phyloP scores from a whole-genome alignment of 2,329 filamentous ascomycete species.

The Claviceps africana region DNA sequence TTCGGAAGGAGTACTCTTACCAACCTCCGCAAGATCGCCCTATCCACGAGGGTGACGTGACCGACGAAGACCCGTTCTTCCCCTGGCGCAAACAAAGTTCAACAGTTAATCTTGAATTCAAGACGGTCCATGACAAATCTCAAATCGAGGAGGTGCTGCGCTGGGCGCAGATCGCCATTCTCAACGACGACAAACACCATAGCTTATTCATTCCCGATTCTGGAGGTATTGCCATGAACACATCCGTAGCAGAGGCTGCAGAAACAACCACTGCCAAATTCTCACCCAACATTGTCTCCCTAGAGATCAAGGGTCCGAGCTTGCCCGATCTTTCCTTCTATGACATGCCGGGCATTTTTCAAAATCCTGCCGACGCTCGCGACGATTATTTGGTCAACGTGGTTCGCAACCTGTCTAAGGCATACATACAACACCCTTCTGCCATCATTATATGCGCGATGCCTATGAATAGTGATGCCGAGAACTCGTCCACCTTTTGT shows the following conservation, averaged over 20 bases:
- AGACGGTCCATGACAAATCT: constrained; percentile 42
- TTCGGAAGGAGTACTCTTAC: constrained; percentile 53
- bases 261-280: constrained; percentile 48
- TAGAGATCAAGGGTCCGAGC: constrained; percentile 59
- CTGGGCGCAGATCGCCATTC: constrained; percentile 62
- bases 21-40: constrained; percentile 23
- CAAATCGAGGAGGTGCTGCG: constrained; percentile 54
- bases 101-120: constrained; percentile 42
- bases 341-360: constrained; percentile 73
- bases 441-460: constrained; percentile 67
- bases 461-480: constrained; percentile 64
- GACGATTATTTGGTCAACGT: constrained; percentile 58
- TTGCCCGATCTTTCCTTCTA: constrained; percentile 69
- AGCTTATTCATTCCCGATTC: constrained; percentile 40
- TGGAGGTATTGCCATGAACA: constrained; percentile 25
- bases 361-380: constrained; percentile 47
- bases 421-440: constrained; percentile 55
- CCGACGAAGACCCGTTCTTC: constrained; percentile 39
- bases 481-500: constrained; percentile 57
- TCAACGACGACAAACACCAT: constrained; percentile 49
- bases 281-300: constrained; percentile 65
- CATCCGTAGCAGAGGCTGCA: constrained; percentile 20
- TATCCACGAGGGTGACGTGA: constrained; percentile 33
- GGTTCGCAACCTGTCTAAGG: constrained; percentile 53
- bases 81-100: constrained; percentile 46